These are phyloP conservation scores for Ephemerocybe angulata DNA, from an alignment of 768 basidiomycete species.

Conservation along the genomic window DNA sequence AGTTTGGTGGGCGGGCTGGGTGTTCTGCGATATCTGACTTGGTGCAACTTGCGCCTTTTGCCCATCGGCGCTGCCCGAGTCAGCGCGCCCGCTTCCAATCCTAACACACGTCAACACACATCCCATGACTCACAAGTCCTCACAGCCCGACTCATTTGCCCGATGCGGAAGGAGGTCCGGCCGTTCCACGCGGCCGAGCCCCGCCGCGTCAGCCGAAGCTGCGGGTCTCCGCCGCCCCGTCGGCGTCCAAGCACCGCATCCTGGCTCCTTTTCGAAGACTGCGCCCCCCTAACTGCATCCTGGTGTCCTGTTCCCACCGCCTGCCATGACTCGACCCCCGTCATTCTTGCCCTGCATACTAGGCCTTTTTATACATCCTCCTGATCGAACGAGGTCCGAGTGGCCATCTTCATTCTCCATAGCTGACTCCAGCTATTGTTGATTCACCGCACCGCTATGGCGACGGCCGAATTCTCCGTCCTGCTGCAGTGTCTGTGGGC, in stretches of 20 bases:
- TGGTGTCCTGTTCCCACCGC: background rate
- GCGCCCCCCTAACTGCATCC: background rate
- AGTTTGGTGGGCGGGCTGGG: background rate
- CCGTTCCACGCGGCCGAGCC: background rate
- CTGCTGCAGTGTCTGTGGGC: too few relatives aligned
- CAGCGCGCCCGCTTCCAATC: conserved; percentile 1
- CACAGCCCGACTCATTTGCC: conserved; percentile 2
- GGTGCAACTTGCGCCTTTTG: background rate
- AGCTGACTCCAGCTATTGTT: too few relatives aligned
- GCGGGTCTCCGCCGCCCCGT: too few relatives aligned
- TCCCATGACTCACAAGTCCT: conserved; percentile 4
- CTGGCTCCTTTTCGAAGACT: background rate
- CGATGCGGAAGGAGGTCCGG: too few relatives aligned
- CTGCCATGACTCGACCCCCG: background rate
- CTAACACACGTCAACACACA: conserved; percentile 8
- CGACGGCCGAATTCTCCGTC: too few relatives aligned
- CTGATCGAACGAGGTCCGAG: too few relatives aligned
- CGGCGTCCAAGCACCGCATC: background rate
- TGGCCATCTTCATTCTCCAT: too few relatives aligned
- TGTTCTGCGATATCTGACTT: background rate
- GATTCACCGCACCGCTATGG: too few relatives aligned
- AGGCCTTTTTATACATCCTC: too few relatives aligned
- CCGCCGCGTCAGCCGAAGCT: conserved; percentile 1
- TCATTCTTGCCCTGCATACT: background rate
- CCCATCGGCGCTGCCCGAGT: conserved; percentile 5